These are phyloP conservation scores for Paracoccidioides brasiliensis DNA, from an alignment of 2,329 filamentous ascomycete species.

Conservation along the genomic window DNA sequence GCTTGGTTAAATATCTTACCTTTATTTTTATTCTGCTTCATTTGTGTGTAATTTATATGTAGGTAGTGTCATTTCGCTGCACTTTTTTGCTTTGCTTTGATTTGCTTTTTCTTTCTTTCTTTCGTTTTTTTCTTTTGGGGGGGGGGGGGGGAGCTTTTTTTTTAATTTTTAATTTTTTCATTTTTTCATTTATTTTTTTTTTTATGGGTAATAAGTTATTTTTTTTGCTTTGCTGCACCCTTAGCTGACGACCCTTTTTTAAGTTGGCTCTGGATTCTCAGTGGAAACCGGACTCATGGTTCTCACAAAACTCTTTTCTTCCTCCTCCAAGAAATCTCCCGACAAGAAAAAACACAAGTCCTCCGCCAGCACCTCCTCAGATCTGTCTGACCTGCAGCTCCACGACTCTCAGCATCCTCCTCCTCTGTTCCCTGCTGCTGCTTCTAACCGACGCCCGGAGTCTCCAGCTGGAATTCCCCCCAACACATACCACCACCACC, in stretches of 20 bases:
- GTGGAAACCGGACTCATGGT: slow-evolving; percentile 17
- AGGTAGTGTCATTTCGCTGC: not conserved
- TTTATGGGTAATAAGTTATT: slow-evolving; percentile 2
- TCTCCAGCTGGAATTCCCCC: not conserved
- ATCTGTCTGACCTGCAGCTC: slow-evolving; percentile 2
- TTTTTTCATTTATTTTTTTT: slow-evolving; percentile 1
- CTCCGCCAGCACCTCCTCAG: slow-evolving; percentile 5
- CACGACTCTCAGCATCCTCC: slow-evolving; percentile 4
- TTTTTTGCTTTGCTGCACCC: not conserved
- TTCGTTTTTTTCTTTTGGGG: slow-evolving; percentile 10
- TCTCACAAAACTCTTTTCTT: slow-evolving; percentile 28
- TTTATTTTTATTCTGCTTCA: slow-evolving; percentile 1
- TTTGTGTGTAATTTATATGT: slow-evolving; percentile 7
- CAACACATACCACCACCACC: not conserved
- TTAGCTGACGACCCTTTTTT: not conserved
- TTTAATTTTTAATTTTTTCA: too few relatives aligned
- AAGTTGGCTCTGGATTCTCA: not conserved
- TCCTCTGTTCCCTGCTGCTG: not conserved
- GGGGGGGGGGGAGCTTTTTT: too few relatives aligned
- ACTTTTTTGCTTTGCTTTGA: slow-evolving; percentile 4
- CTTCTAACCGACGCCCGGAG: not conserved
- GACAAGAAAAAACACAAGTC: slow-evolving; percentile 16
- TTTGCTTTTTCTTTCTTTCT: slow-evolving; percentile 11
- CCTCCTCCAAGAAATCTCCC: slow-evolving; percentile 14
- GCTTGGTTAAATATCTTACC: not conserved